Conservation (phyloP, 176 grass and related monocot species). For the Aegilops sharonensis region DNA sequence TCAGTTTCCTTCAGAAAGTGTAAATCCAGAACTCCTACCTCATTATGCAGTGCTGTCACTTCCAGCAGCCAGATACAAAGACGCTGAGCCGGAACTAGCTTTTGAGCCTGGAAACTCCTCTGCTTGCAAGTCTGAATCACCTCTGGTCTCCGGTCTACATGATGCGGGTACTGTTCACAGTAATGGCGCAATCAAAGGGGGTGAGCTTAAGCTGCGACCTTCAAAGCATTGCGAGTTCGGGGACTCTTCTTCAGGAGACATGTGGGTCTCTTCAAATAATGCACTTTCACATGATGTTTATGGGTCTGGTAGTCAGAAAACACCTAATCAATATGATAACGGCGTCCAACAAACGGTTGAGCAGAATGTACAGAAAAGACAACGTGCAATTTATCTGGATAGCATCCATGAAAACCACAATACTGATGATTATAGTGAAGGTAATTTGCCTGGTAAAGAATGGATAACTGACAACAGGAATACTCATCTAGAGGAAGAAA, state of each 20-base stretch:
- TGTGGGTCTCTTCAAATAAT: constrained; percentile 36
- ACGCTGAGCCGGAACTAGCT: constrained; percentile 21
- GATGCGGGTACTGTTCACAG: constrained; percentile 30
- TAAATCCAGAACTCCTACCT: too few species aligned
- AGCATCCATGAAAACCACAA: constrained; percentile 33
- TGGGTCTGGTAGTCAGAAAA: constrained; percentile 17
- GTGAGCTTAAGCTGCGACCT: constrained; percentile 83
- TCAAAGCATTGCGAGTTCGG: constrained; percentile 53
- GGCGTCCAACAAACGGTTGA: constrained; percentile 22
- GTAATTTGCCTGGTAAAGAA: constrained; percentile 21
- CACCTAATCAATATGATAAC: constrained; percentile 25
- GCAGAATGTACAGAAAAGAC: constrained; percentile 24
- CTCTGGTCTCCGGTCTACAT: constrained; percentile 7
- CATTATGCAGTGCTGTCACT: too few species aligned
- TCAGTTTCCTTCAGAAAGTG: constrained; percentile 35
- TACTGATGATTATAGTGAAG: background rate
- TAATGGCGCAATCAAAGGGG: constrained; percentile 68
- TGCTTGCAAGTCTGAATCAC: constrained; percentile 42
- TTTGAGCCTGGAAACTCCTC: constrained; percentile 34
- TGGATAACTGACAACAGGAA: constrained; percentile 3
- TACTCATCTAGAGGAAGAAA: constrained; percentile 23
- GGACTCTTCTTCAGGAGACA: constrained; percentile 40
- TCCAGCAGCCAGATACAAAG: too few species aligned
- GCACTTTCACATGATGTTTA: constrained; percentile 26
- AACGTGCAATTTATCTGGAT: constrained; percentile 32